phyloP scores from a whole-genome alignment of 1,284 basidiomycete genomes.

The Tilletia indica region DNA sequence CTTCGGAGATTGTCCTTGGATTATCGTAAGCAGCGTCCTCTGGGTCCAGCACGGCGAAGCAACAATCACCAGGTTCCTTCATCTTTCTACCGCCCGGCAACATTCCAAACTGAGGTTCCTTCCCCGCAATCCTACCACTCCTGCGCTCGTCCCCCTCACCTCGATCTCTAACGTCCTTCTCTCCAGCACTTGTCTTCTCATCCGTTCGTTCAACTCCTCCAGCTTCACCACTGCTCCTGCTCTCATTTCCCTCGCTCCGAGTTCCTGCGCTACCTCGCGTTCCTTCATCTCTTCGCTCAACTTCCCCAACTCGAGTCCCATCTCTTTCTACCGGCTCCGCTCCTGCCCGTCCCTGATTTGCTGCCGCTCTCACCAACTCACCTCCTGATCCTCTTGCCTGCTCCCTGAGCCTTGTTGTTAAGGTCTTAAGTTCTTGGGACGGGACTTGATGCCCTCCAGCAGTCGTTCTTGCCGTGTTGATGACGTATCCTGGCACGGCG shows the following conservation, averaged over 20 bases:
- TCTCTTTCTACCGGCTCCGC: too few species aligned
- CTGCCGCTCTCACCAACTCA: too few species aligned
- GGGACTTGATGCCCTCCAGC: too few species aligned
- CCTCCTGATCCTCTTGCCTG: too few species aligned
- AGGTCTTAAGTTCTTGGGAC: too few species aligned
- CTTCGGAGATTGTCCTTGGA: background rate
- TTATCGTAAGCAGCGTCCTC: background rate
- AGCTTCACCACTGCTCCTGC: too few species aligned
- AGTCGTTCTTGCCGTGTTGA: too few species aligned
- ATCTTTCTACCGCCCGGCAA: background rate
- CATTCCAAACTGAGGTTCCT: background rate
- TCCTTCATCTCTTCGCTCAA: background rate
- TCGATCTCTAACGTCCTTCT: background rate
- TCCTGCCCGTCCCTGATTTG: too few species aligned
- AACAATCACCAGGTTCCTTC: slow-evolving; percentile 4
- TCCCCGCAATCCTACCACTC: background rate
- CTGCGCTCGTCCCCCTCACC: background rate
- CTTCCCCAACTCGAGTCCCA: too few species aligned
- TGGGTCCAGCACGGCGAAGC: background rate
- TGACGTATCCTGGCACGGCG: too few species aligned
- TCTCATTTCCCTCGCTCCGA: background rate
- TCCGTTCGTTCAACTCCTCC: background rate
- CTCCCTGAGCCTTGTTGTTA: too few species aligned
- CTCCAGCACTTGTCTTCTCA: background rate
- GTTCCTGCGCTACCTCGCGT: background rate